Conservation (phyloP, 1,139 yeast genomes). For the Taphrina pruni region DNA sequence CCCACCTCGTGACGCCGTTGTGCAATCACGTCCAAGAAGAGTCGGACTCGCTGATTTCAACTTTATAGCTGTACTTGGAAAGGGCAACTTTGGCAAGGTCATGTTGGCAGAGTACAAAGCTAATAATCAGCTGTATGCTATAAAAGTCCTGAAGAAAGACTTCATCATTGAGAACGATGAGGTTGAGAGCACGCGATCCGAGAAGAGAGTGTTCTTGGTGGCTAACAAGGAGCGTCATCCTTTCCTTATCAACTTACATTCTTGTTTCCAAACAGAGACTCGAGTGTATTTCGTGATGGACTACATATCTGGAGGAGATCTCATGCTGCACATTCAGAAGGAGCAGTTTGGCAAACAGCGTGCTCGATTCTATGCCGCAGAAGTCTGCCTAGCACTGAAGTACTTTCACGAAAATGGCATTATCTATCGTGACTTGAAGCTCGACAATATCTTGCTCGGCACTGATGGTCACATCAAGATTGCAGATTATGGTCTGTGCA, state of each 20-base stretch:
- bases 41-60: constrained; percentile 65
- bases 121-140: constrained; percentile 80
- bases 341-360: constrained; percentile 85
- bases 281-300: constrained; percentile 98
- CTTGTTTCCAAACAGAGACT: constrained; percentile 97
- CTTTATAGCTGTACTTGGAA: constrained; percentile 78
- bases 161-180: constrained; percentile 82
- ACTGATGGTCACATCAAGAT: constrained; percentile 94
- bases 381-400: constrained; percentile 85
- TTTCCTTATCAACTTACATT: constrained; percentile 84
- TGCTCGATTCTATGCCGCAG: constrained; percentile 97
- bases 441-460: constrained; percentile 88
- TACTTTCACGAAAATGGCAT: constrained; percentile 96
- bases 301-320: constrained; percentile 95
- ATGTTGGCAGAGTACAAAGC: constrained; percentile 70
- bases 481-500: constrained; percentile 96
- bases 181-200: constrained; percentile 77
- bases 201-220: constrained; percentile 70
- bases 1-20: constrained; percentile 31
- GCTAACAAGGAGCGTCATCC: constrained; percentile 94
- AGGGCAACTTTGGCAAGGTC: constrained; percentile 92
- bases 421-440: constrained; percentile 92
- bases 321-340: constrained; percentile 99
- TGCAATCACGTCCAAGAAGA: constrained; percentile 44
- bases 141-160: constrained; percentile 85